Conservation (phyloP, 2,329 filamentous ascomycete genomes). For the Uncinocarpus reesii region DNA sequence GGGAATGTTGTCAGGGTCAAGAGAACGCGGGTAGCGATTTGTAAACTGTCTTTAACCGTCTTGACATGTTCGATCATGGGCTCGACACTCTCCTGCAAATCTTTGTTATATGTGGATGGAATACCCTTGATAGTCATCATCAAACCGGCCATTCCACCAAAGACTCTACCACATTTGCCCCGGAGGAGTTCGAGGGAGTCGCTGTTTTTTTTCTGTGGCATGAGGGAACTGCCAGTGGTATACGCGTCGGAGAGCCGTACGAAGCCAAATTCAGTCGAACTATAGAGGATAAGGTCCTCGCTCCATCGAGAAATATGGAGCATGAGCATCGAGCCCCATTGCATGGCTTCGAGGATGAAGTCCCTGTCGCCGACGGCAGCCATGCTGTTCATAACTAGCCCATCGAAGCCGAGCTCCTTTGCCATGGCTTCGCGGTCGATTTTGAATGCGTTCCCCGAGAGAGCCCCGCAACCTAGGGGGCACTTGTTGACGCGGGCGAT, state of each 20-base stretch:
- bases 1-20: slow-evolving; percentile 59
- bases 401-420: slow-evolving; percentile 68
- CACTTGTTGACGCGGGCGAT: slow-evolving; percentile 60
- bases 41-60: slow-evolving; percentile 66
- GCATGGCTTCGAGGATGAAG: slow-evolving; percentile 71
- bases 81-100: slow-evolving; percentile 79
- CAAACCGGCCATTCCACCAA: slow-evolving; percentile 71
- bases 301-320: slow-evolving; percentile 69
- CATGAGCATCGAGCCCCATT: slow-evolving; percentile 71
- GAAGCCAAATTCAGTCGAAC: slow-evolving; percentile 64
- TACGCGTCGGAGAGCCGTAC: slow-evolving; percentile 69
- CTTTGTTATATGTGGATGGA: slow-evolving; percentile 80
- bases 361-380: slow-evolving; percentile 65
- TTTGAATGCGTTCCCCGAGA: slow-evolving; percentile 72
- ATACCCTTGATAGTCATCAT: slow-evolving; percentile 68
- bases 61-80: slow-evolving; percentile 77
- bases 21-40: slow-evolving; percentile 72
- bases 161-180: slow-evolving; percentile 65
- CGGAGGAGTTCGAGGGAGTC: slow-evolving; percentile 65
- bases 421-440: slow-evolving; percentile 73
- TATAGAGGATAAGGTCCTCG: slow-evolving; percentile 80
- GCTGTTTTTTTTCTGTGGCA: slow-evolving; percentile 75
- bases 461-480: slow-evolving; percentile 63
- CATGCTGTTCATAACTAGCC: slow-evolving; percentile 67
- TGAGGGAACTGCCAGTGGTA: slow-evolving; percentile 62